A percentile compares a stretch with the other conserved stretches of the same genome.
Conservation (phyloP, 1,284 basidiomycete species). For the Ceratobasidium sp. region DNA sequence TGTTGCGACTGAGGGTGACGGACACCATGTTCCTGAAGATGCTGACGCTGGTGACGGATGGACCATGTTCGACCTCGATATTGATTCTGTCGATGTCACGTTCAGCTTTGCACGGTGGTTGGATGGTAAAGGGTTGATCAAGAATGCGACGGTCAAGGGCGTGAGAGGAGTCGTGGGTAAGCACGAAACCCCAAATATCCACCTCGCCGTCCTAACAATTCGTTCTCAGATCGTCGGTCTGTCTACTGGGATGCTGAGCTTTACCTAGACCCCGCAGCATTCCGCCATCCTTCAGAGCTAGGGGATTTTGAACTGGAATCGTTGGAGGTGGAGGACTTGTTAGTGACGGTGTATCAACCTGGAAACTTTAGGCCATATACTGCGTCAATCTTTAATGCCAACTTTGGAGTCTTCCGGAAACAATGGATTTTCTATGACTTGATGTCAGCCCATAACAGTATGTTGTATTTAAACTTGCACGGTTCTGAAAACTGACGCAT, state of each 20-base stretch:
- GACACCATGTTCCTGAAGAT: neutral
- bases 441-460: constrained; percentile 83
- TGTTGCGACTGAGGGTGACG: constrained; percentile 25
- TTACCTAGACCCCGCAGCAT: constrained; percentile 80
- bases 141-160: constrained; percentile 91
- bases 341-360: constrained; percentile 96
- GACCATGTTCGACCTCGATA: constrained; percentile 89
- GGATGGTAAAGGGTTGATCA: constrained; percentile 93
- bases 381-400: constrained; percentile 95
- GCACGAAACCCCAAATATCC: constrained; percentile 47
- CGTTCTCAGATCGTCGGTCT: constrained; percentile 80
- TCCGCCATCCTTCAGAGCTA: constrained; percentile 75
- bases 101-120: constrained; percentile 94
- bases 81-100: constrained; percentile 96
- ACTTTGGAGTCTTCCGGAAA: constrained; percentile 85
- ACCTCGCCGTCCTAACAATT: constrained; percentile 13
- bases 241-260: constrained; percentile 87
- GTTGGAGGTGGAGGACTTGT: constrained; percentile 89
- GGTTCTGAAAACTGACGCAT: neutral
- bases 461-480: neutral
- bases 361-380: constrained; percentile 93
- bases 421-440: constrained; percentile 97
- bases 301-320: constrained; percentile 95
- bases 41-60: constrained; percentile 55
- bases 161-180: constrained; percentile 92